Conservation (phyloP, 768 basidiomycete species). For the Panellus pusillus region DNA sequence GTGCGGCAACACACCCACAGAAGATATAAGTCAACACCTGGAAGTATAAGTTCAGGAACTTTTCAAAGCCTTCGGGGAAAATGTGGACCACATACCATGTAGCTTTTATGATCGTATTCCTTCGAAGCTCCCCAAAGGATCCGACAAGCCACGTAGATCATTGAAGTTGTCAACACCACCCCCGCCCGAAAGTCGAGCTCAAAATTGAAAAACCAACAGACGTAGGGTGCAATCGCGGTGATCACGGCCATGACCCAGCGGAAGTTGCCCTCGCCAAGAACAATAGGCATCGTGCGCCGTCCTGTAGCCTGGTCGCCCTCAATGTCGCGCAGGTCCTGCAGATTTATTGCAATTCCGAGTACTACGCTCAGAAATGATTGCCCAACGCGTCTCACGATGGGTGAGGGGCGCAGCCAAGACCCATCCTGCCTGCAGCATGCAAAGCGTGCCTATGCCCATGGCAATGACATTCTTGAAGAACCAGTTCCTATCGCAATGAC, state of each 20-base stretch:
- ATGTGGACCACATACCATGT: constrained; percentile 8
- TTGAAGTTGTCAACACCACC: constrained; percentile 2
- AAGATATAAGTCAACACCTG: constrained; percentile 18
- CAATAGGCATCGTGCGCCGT: constrained; percentile 40
- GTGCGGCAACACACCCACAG: constrained; percentile 15
- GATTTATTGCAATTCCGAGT: constrained; percentile 40
- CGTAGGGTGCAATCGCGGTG: background rate
- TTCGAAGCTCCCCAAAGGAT: constrained; percentile 1
- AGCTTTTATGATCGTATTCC: constrained; percentile 18
- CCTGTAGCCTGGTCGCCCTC: constrained; percentile 37
- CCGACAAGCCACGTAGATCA: constrained; percentile 17
- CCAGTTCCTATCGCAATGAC: constrained; percentile 17
- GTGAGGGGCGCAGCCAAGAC: constrained; percentile 13
- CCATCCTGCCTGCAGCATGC: constrained; percentile 12
- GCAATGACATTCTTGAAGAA: constrained; percentile 11
- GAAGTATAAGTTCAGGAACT: no score
- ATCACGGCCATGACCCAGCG: constrained; percentile 21
- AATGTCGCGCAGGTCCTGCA: constrained; percentile 41
- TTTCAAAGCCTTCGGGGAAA: background rate
- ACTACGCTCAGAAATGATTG: constrained; percentile 20
- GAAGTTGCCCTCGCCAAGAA: constrained; percentile 31
- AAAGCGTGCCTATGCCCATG: constrained; percentile 11
- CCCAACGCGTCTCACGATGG: constrained; percentile 6
- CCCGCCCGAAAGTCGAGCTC: constrained; percentile 4
- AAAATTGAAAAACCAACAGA: constrained; percentile 16